Percentiles rank a stretch among this genome's conserved stretches.
Conservation (phyloP, 2,329 filamentous ascomycete genomes). For the Talaromyces sp. region DNA sequence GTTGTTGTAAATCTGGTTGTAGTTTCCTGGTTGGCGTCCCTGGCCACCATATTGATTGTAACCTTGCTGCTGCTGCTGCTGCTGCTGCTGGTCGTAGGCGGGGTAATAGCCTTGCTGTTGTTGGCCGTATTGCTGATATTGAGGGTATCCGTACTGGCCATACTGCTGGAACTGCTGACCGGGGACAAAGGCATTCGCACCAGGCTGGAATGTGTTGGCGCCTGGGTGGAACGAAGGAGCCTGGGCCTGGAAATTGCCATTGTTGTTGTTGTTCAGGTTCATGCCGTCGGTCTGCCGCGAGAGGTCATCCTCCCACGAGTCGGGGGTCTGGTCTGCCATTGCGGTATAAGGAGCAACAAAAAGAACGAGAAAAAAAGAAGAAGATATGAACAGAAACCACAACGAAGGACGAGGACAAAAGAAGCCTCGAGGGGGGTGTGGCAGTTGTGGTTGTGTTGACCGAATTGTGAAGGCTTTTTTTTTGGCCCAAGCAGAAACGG, state of each 20-base stretch:
- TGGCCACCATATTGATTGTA: conserved; percentile 45
- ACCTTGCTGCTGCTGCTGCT: conserved; percentile 38
- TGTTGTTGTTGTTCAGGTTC: conserved; percentile 57
- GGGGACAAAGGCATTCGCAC: conserved; percentile 64
- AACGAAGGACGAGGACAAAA: conserved; percentile 10
- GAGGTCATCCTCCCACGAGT: conserved; percentile 93
- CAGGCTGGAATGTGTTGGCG: conserved; percentile 66
- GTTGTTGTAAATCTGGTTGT: conserved; percentile 38
- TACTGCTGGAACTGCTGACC: conserved; percentile 59
- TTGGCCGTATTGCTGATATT: conserved; percentile 39
- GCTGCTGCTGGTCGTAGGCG: conserved; percentile 47
- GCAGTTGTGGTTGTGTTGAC: background rate
- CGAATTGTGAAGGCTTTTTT: background rate
- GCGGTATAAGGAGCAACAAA: conserved; percentile 22
- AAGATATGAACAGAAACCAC: conserved; percentile 8
- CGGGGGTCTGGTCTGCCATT: conserved; percentile 72
- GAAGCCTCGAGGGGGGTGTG: background rate
- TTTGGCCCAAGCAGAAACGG: background rate
- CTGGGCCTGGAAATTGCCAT: conserved; percentile 42
- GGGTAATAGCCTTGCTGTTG: conserved; percentile 48
- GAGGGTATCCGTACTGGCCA: conserved; percentile 46
- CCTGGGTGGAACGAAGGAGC: conserved; percentile 59
- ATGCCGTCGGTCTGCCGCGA: conserved; percentile 70
- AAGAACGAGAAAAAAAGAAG: conserved; percentile 13
- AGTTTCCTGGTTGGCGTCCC: conserved; percentile 40